Evolutionary conservation across 805 yeast genomes (phyloP), one percentile per base, ranked within the genome.

Genomic region (Cyberlindnera samutprakarnensis): DNA sequence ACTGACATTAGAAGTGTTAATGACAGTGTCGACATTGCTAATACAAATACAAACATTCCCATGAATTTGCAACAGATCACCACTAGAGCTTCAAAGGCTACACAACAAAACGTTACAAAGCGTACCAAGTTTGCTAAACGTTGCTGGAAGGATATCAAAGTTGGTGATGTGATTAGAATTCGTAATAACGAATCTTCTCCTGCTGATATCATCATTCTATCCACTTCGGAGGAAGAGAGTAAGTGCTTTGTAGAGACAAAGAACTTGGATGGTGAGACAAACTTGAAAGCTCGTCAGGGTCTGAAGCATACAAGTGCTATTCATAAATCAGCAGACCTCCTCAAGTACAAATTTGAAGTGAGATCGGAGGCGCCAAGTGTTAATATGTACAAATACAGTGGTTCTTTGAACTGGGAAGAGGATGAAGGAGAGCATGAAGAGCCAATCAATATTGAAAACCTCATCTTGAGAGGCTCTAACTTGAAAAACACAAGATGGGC

Each of bases 321-420:
- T 11, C 59, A 65, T 35, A 68, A 63, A 29, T 54, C 71, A 2
- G 58, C 61, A 36, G 76, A 72, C 39, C 51, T 72, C 25, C 57
- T 64, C 7, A 58, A 66, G 41, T 57, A 68, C 33, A 64, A 63
- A 37, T 80, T 80, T 46, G 69, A 76, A 66, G 57, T 82, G 17
- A 83, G 79, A 38, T 74, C 83, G 60, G 92, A 82, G 56, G 90
- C 87, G 4, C 94, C 94, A 17, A 85, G 80, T 51, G 65, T 84
- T 6, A 78, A 79, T 49, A 63, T 82, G 46, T 82, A 82, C 53
- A 66, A 76, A 19, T 82, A 80, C 46, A 80, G 79, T 52, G 94
- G 90, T 37, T 77, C 77, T 39, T 51, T 79, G 37, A 68, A 64
- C 35, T 71, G 66, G 57, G 44, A 61, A 18, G 68, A 66, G 68